Conservation (phyloP, 1,139 yeast species). For the Saccharomyces uvarum region DNA sequence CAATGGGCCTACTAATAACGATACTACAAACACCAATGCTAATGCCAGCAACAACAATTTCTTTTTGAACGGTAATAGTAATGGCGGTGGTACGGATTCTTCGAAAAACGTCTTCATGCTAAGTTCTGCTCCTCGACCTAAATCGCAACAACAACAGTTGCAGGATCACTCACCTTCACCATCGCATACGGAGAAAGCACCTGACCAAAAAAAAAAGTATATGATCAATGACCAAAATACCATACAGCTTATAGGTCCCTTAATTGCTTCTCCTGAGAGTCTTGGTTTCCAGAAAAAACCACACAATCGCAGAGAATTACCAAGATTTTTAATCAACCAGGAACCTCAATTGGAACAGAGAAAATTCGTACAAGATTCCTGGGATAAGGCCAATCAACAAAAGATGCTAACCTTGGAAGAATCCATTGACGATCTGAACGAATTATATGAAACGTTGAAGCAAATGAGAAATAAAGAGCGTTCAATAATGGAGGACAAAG, state of each 20-base stretch:
- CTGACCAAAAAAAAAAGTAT: neutral
- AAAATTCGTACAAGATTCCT: slow-evolving; percentile 34
- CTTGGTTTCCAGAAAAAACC: slow-evolving; percentile 15
- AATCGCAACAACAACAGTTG: neutral
- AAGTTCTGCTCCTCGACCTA: neutral
- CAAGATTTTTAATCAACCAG: slow-evolving; percentile 33
- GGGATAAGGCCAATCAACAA: slow-evolving; percentile 53
- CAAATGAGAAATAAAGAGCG: slow-evolving; percentile 73
- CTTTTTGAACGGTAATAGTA: slow-evolving; percentile 3
- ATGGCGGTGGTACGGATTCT: neutral
- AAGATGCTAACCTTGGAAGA: slow-evolving; percentile 40
- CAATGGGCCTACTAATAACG: slow-evolving; percentile 10
- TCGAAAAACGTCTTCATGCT: neutral
- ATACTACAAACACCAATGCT: neutral
- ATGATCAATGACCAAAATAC: slow-evolving; percentile 2
- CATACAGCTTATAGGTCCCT: slow-evolving; percentile 5
- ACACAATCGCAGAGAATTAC: slow-evolving; percentile 26
- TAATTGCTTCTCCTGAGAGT: slow-evolving; percentile 16
- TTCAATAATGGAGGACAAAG: slow-evolving; percentile 67
- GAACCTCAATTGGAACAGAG: slow-evolving; percentile 30
- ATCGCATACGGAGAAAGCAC: neutral
- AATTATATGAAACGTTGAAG: slow-evolving; percentile 54
- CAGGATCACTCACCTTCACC: neutral
- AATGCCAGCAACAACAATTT: neutral
- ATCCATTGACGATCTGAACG: slow-evolving; percentile 37